Evolutionary conservation across 768 basidiomycete species (phyloP), one percentile per base, ranked within the genome.

Genomic region (Royoungia palumana): DNA sequence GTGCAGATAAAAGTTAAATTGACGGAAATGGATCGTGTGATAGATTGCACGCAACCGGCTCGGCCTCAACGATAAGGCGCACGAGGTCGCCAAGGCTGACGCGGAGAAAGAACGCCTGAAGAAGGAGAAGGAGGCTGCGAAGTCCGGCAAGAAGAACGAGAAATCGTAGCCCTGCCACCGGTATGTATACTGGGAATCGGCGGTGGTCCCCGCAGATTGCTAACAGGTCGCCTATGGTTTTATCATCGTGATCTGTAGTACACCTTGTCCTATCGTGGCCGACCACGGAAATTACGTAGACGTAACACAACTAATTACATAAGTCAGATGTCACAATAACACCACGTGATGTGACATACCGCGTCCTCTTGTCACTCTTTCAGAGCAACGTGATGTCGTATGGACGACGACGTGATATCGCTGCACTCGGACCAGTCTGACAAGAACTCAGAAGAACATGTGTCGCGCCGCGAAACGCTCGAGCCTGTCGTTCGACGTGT

Each of bases 11-110:
- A 32, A 32, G 14, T 35, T n/a, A 12, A 2, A 14, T 46, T 45
- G 44, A 35, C 21, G 41, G 50, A 40, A 13, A 9, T 28, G 10
- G 13, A 12, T 28, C 28, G 7, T 32, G 13, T 35, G 54, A 30
- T 46, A 96, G 89, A 94, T 99, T 67, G 81, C 92, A 10, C 83
- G 96, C 50, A 98, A 97, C 72, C 75, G 85, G 48, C 78, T 91
- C 1, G 94, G 93, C 2, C 76, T 98, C 41, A 99, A 99, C 67
- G 91, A 94, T 65, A 72, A 70, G 43, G 85, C 89, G 3, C 90
- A 94, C 70, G 81, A 92, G 64, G 62, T 84, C 36, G 93, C 90
- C 17, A 87, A 88, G 63, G 78, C 68, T 42, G 86, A 90, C 47
- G 81, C 68, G 16, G 72, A 69, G 52, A 73, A 73, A 61, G 75